Base-by-base conservation (phyloP, 495 filamentous ascomycete genomes). In the Neurospora tetraspora region DNA sequence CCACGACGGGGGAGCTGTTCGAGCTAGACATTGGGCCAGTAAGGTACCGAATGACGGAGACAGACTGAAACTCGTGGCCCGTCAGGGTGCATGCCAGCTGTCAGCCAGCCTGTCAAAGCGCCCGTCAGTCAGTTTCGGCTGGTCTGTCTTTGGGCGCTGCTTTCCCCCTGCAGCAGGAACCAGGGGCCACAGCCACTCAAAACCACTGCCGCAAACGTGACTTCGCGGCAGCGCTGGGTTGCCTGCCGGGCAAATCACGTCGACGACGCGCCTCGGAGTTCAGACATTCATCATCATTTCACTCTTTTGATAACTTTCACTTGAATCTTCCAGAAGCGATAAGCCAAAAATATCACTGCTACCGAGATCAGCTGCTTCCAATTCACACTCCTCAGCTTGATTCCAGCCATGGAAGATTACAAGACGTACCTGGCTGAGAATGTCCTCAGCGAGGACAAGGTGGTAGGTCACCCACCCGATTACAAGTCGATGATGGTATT, bases 361-460 rank as follows among this genome's bases (percentile, higher is more conserved):
- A 43, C 40, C 40, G 40, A 43, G 40, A 43, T 43, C 39, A 40
- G 12, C 39, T 4, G 39, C 39, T 39, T 39, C 12, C 39, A 39
- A 39, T 40, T 40, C 12, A 18, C 40, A 8, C 2, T 8, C 40
- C 14, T 43, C 40, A 43, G 40, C 3, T 45, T 45, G 42, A n/a
- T 14, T 23, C 20, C 20, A 23, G 12, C 11, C 53, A 86, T 86
- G 84, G 81, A 83, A 0, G 88, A 90, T 73, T 91, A 91, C 77
- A 90, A 86, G 74, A 87, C 85, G 47, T 95, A 89, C 78, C 85
- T 98, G 23, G 91, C 91, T 6, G 88, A 90, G 71, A 88, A 87
- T 79, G 88, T 98, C 53, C 84, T 97, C 77, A 91, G 88, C 74
- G 93, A 97, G 78, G 88, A 89, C 69, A 89, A 88, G 71, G 85